Conservation (phyloP, 1,284 basidiomycete genomes). For the Neonothopanus nambi region DNA sequence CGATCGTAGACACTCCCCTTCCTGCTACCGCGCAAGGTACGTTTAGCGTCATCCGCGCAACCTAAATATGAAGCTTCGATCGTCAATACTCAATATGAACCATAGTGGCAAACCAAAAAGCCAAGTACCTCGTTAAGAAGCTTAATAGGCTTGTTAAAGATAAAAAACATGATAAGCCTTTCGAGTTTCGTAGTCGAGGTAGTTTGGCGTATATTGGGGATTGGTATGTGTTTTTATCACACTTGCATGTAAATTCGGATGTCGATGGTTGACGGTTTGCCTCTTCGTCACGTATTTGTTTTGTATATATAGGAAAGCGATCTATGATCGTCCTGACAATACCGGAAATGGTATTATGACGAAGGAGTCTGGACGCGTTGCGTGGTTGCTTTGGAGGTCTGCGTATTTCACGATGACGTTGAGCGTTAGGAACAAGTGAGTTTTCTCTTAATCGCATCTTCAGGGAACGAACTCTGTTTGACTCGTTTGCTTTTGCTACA, state of each 20-base stretch:
- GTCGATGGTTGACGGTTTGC: conserved; percentile 7
- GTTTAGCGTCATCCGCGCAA: conserved; percentile 1
- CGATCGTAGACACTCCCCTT: conserved; percentile 58
- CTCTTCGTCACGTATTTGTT: too few species aligned
- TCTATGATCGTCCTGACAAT: conserved; percentile 64
- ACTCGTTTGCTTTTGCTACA: conserved; percentile 25
- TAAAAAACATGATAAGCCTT: conserved; percentile 36
- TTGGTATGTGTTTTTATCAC: conserved; percentile 49
- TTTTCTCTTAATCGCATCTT: conserved; percentile 10
- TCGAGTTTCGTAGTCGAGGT: conserved; percentile 59
- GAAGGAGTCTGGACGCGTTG: conserved; percentile 67
- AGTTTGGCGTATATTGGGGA: conserved; percentile 82
- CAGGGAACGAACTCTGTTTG: neutral
- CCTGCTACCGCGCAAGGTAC: conserved; percentile 84
- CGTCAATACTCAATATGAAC: neutral
- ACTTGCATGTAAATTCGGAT: too few species aligned
- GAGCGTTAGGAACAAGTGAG: conserved; percentile 73
- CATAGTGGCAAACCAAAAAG: conserved; percentile 80
- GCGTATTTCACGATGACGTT: conserved; percentile 82
- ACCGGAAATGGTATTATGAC: conserved; percentile 50
- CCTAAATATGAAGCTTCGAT: too few species aligned
- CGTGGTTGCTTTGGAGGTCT: conserved; percentile 81
- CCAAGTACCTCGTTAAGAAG: conserved; percentile 68
- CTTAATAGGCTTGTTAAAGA: conserved; percentile 63
- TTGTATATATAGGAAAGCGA: conserved; percentile 58